phyloP scores from a whole-genome alignment of 768 basidiomycete species.

The Mycena vulgaris region DNA sequence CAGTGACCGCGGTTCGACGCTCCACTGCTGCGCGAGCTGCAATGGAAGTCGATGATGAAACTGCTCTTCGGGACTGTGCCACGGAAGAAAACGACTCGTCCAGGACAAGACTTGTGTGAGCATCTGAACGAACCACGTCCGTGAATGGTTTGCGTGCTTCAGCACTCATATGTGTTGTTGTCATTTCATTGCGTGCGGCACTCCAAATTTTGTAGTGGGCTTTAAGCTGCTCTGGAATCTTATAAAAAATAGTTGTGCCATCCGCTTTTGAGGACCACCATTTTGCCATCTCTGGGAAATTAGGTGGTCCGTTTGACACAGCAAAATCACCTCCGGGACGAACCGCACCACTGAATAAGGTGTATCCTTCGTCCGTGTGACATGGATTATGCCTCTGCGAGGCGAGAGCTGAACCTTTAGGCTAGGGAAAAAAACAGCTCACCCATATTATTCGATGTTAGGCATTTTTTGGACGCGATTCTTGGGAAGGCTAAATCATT shows the following conservation, averaged over 20 bases:
- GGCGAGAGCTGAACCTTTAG: no score
- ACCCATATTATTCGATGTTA: no score
- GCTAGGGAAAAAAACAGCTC: no score
- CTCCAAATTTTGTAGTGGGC: slow-evolving; percentile 15
- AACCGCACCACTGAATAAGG: no score
- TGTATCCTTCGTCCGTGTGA: no score
- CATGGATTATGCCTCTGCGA: no score
- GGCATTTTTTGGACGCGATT: no score
- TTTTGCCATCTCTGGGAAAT: slow-evolving; percentile 12
- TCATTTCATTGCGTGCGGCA: not conserved
- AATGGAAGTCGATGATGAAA: not conserved
- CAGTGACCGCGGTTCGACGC: no score
- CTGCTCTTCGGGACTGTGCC: not conserved
- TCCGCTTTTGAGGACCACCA: slow-evolving; percentile 8
- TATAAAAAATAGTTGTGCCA: slow-evolving; percentile 9
- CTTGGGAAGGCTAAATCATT: no score
- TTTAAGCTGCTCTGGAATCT: not conserved
- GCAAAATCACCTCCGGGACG: not conserved
- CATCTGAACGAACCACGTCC: slow-evolving; percentile 9
- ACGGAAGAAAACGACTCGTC: slow-evolving; percentile 17
- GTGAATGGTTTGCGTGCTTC: not conserved
- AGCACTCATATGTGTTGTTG: not conserved
- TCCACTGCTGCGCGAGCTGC: no score
- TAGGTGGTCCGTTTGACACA: not conserved
- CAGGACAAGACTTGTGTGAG: slow-evolving; percentile 6